Evolutionary conservation across 2,329 filamentous ascomycete species (phyloP).

Genomic region (Pseudogymnoascus sp.): DNA sequence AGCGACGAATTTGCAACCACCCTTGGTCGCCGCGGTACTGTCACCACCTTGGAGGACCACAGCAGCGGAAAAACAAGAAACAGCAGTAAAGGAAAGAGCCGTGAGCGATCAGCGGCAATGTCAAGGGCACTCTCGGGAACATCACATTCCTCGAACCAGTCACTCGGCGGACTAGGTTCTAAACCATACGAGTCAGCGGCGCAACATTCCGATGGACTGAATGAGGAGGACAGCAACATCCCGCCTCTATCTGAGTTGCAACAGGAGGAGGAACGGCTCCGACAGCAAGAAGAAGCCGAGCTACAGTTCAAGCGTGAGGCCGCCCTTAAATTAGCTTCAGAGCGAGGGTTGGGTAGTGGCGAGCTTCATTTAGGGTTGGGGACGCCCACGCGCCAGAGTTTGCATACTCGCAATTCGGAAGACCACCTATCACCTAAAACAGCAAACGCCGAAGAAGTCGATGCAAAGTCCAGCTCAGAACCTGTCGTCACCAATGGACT

Average conservation of each 20-base stretch:
- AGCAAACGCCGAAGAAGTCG: neutral
- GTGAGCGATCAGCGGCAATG: slow-evolving; percentile 29
- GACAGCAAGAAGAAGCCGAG: slow-evolving; percentile 43
- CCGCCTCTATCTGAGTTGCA: slow-evolving; percentile 45
- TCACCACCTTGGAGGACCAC: slow-evolving; percentile 53
- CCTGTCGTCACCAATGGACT: neutral
- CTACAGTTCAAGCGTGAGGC: slow-evolving; percentile 45
- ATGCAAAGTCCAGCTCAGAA: neutral
- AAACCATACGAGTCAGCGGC: slow-evolving; percentile 27
- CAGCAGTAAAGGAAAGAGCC: slow-evolving; percentile 52
- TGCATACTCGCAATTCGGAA: neutral
- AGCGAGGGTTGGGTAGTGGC: slow-evolving; percentile 38
- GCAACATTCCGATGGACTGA: slow-evolving; percentile 20
- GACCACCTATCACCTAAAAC: neutral
- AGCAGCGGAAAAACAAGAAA: slow-evolving; percentile 55
- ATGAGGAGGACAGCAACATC: slow-evolving; percentile 23
- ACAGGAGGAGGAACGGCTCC: slow-evolving; percentile 42
- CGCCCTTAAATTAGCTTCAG: slow-evolving; percentile 43
- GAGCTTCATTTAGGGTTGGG: neutral
- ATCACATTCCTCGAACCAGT: slow-evolving; percentile 21
- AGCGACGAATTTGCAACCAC: slow-evolving; percentile 88
- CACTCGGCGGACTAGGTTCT: slow-evolving; percentile 15
- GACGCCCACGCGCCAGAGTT: neutral
- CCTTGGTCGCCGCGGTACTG: slow-evolving; percentile 61
- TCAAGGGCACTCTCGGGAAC: slow-evolving; percentile 50